A percentile compares a stretch with the other conserved stretches of the same genome.
These are phyloP conservation scores for Pseudogymnoascus sp. DNA, from an alignment of 2,329 filamentous ascomycete species.

Conservation along the genomic window DNA sequence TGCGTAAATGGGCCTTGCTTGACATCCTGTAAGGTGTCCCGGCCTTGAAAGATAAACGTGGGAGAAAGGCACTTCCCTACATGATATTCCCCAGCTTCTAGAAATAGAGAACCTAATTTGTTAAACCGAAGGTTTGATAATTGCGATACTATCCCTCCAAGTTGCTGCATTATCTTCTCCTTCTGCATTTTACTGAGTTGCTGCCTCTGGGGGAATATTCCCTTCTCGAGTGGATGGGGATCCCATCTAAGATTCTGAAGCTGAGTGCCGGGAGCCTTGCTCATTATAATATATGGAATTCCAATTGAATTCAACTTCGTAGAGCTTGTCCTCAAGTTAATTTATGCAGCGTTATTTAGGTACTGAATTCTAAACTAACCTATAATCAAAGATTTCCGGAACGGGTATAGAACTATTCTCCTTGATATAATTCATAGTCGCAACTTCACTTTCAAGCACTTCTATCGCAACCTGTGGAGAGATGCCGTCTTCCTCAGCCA, in stretches of 20 bases:
- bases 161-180: conserved; percentile 15
- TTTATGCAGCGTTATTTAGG: background rate
- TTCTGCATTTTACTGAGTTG: conserved; percentile 6
- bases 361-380: conserved; percentile 10
- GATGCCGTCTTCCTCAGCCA: background rate
- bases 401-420: conserved; percentile 15
- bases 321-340: conserved; percentile 1
- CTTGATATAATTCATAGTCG: conserved; percentile 17
- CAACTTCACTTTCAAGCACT: conserved; percentile 16
- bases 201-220: conserved; percentile 1
- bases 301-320: conserved; percentile 11
- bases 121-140: conserved; percentile 15
- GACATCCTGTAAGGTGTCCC: conserved; percentile 11
- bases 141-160: conserved; percentile 10
- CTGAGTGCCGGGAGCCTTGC: conserved; percentile 14
- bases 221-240: conserved; percentile 10
- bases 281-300: conserved; percentile 13
- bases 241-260: conserved; percentile 14
- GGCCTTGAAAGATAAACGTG: background rate
- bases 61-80: conserved; percentile 13
- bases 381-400: conserved; percentile 13
- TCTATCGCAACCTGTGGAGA: conserved; percentile 9
- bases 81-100: conserved; percentile 12
- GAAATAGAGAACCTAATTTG: conserved; percentile 15
- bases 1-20: conserved; percentile 24